These are phyloP conservation scores for Orbilia oligospora DNA, from an alignment of 2,329 filamentous ascomycete species.

Conservation along the genomic window DNA sequence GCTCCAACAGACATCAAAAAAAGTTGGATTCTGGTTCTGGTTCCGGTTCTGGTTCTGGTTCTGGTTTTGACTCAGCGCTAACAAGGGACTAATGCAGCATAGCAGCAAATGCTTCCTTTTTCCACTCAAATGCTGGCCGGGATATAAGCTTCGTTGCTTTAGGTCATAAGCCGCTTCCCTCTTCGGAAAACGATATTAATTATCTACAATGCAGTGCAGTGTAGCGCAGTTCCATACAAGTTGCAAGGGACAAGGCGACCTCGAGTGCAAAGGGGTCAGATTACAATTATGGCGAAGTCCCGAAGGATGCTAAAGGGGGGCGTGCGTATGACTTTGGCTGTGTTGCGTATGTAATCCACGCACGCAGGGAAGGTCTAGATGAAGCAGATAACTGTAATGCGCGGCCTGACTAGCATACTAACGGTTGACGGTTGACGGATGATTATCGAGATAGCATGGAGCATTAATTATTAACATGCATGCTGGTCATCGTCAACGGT, in stretches of 20 bases:
- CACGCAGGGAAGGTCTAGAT: constrained; percentile 14
- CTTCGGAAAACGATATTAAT: constrained; percentile 38
- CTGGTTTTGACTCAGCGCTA: constrained; percentile 47
- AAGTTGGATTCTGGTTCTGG: constrained; percentile 19
- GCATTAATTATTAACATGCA: neutral
- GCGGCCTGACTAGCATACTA: constrained; percentile 10
- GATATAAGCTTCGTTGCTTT: constrained; percentile 48
- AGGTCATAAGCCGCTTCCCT: constrained; percentile 42
- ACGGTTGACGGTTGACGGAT: too few species aligned
- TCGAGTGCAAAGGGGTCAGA: constrained; percentile 28
- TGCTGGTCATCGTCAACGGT: too few species aligned
- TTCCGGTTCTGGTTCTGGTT: constrained; percentile 3
- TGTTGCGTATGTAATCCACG: constrained; percentile 60
- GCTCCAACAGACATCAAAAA: constrained; percentile 18
- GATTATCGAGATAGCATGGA: constrained; percentile 47
- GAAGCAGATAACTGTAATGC: constrained; percentile 39
- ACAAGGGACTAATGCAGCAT: constrained; percentile 31
- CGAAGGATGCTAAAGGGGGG: constrained; percentile 26
- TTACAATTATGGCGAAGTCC: constrained; percentile 30
- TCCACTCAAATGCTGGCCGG: constrained; percentile 34
- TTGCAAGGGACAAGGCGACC: constrained; percentile 23
- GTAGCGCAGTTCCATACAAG: too few species aligned
- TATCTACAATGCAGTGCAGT: neutral
- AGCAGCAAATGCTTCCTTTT: constrained; percentile 26
- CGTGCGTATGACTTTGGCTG: constrained; percentile 43